Evolutionary conservation across 768 basidiomycete genomes (phyloP).

Genomic region (Mycena kentingensis): DNA sequence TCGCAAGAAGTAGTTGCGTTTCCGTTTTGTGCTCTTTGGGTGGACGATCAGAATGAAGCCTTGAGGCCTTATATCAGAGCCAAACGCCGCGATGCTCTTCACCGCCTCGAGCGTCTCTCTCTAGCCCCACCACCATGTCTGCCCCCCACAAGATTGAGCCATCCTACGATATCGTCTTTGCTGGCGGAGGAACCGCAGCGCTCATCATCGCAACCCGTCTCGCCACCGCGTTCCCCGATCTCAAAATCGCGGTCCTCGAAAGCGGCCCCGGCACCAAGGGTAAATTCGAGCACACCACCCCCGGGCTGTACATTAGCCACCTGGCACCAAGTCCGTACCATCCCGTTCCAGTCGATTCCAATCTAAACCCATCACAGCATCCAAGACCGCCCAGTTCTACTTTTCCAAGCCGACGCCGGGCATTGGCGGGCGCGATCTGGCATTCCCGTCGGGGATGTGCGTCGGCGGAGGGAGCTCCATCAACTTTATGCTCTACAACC

Average conservation of each 20-base stretch:
- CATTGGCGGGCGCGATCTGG: slow-evolving; percentile 29
- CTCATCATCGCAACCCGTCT: slow-evolving; percentile 43
- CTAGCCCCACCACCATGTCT: not conserved
- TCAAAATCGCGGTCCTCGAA: slow-evolving; percentile 48
- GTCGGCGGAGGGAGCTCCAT: slow-evolving; percentile 48
- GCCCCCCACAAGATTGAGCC: not conserved
- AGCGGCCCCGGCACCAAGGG: slow-evolving; percentile 39
- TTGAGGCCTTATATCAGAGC: not conserved
- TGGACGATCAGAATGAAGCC: not conserved
- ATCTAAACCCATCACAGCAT: slow-evolving; percentile 11
- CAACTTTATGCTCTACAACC: slow-evolving; percentile 36
- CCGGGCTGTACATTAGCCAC: slow-evolving; percentile 37
- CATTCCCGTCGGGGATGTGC: slow-evolving; percentile 36
- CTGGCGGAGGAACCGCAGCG: slow-evolving; percentile 40
- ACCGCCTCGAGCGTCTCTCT: not conserved
- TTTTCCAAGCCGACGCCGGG: slow-evolving; percentile 33
- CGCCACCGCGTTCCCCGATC: slow-evolving; percentile 34
- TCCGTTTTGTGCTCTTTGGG: not conserved
- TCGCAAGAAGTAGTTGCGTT: not conserved
- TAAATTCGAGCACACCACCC: slow-evolving; percentile 38
- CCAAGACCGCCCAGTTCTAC: slow-evolving; percentile 36
- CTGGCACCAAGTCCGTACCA: slow-evolving; percentile 25
- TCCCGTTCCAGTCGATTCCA: not conserved
- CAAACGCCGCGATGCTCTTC: not conserved
- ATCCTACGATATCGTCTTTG: slow-evolving; percentile 5